Evolutionary conservation across 1,139 yeast genomes (phyloP), one percentile per base, ranked within the genome.

Genomic region (Lodderomyces theae): DNA sequence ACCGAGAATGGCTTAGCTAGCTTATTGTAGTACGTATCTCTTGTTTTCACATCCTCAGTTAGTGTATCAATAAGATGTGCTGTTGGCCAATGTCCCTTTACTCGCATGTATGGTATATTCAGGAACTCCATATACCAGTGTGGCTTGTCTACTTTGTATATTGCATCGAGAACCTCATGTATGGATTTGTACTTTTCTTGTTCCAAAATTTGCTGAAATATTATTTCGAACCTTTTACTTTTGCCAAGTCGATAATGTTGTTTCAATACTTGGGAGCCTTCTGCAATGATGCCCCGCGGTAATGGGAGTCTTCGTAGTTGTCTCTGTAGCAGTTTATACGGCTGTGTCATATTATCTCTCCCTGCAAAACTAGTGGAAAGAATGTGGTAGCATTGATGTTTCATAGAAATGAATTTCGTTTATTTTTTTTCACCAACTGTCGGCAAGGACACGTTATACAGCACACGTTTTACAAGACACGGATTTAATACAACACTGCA

Each of bases 1-100:
- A 55, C 38, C 29, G 42, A 43, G 19, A 55, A 41, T 4, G 32
- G 37, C 18, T 26, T 15, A 16, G 15, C 21, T 26, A 33, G 9
- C 23, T 17, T 29, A 8, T 15, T 25, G 15, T 34, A 36, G 21
- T 34, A 37, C 4, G 12, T 26, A 10, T n/a, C 11, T 7, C 34
- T 24, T n/a, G 18, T 13, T 12, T 9, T 11, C 3, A 6, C 17
- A 19, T 53, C 52, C 5, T 51, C 47, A n/a, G 60, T 56, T 11
- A 71, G 45, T 35, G 63, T 68, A 13, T 61, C 47, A 3, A 69
- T 53, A 15, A 70, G 45, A 44, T 72, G 74, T 1, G 58, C 58
- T 34, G 58, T 63, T 1, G 77, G 77, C 68, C 71, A 70, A 1
- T 46, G 37, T 0, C 46, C 43, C 35, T 60, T 58, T 26, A 69